Base-by-base conservation (phyloP, 306 rosid genomes). In the Begonia masoniana region DNA sequence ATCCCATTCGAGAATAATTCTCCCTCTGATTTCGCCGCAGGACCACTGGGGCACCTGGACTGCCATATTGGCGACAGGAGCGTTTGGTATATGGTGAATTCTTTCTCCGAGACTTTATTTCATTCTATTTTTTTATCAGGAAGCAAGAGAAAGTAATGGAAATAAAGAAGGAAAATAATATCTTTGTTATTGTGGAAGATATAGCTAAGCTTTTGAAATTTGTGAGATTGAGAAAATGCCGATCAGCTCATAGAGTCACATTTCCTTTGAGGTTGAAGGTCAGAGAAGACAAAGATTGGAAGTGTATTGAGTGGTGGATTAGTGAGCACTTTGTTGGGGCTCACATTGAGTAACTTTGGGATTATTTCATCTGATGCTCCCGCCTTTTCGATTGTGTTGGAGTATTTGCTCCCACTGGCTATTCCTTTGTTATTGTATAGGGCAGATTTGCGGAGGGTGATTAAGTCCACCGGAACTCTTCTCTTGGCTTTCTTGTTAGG, bases 281-380 rank as follows among this genome's bases (percentile, higher is more conserved):
- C 76, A 1, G 82, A 77, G 76, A 77, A 73, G 76, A 77, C 74
- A 31, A 63, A 66, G 69, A 59, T 84, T 63, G 94, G 94, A 56
- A 77, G 85, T 61, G 80, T 74, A 73, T 77, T 84, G 55, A 84
- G 85, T 71, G 94, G 79, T 48, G 88, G 88, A 9, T 62, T 84
- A 15, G 83, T 81, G 12, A 81, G 94, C 81, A 84, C 88, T n/a
- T 78, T 84, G 56, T 76, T 76, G 45, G 85, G 88, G 42, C 81
- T 81, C 17, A 83, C 79, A 48, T 85, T 85, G 24, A 81, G 94
- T 47, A 84, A 81, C 70, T 6, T 71, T 9, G 85, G 94, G 63
- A 64, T 84, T 35, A 78, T 81, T 58, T 83, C 94, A 26, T 67
- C 63, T 55, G 83, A 80, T 10, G 88, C 94, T 6, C 66, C 71